Percentiles rank a stretch among this genome's conserved stretches.
These are phyloP conservation scores for Mycena venus DNA, from an alignment of 768 basidiomycete species.

Conservation along the genomic window DNA sequence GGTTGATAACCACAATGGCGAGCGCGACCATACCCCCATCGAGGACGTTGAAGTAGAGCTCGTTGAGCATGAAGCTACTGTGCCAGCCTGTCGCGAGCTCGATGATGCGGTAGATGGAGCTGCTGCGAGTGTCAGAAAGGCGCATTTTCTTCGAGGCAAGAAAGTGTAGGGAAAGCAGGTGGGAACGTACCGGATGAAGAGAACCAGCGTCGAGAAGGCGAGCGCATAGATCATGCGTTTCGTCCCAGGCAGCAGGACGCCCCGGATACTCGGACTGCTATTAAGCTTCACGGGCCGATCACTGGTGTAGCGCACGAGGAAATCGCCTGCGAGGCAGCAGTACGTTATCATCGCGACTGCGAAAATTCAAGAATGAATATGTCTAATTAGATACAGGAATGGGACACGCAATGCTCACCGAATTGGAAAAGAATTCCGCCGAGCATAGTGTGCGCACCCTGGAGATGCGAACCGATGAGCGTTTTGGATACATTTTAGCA, in stretches of 20 bases:
- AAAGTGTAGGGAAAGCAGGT: background rate
- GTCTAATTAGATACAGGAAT: background rate
- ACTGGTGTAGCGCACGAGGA: slow-evolving; percentile 36
- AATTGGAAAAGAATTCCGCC: slow-evolving; percentile 76
- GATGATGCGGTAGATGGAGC: slow-evolving; percentile 65
- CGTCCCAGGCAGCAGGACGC: background rate
- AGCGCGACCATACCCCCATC: slow-evolving; percentile 59
- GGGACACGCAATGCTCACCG: slow-evolving; percentile 38
- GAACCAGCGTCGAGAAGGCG: slow-evolving; percentile 52
- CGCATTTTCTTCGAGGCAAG: too few species aligned
- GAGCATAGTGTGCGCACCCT: slow-evolving; percentile 60
- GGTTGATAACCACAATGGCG: slow-evolving; percentile 55
- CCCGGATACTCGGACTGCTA: background rate
- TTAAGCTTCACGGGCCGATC: background rate
- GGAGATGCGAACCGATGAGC: background rate
- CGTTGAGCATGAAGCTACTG: slow-evolving; percentile 62
- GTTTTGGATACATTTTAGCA: background rate
- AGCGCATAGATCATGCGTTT: slow-evolving; percentile 49
- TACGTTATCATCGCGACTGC: slow-evolving; percentile 39
- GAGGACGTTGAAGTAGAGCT: slow-evolving; percentile 61
- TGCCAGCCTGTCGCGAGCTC: slow-evolving; percentile 66
- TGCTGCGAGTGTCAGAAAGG: slow-evolving; percentile 28
- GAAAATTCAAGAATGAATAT: background rate
- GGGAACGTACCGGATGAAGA: slow-evolving; percentile 62
- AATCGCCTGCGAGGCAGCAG: slow-evolving; percentile 28